Evolutionary conservation across 106 monocot genomes (phyloP).

Genomic region (Cymbidium sinense): DNA sequence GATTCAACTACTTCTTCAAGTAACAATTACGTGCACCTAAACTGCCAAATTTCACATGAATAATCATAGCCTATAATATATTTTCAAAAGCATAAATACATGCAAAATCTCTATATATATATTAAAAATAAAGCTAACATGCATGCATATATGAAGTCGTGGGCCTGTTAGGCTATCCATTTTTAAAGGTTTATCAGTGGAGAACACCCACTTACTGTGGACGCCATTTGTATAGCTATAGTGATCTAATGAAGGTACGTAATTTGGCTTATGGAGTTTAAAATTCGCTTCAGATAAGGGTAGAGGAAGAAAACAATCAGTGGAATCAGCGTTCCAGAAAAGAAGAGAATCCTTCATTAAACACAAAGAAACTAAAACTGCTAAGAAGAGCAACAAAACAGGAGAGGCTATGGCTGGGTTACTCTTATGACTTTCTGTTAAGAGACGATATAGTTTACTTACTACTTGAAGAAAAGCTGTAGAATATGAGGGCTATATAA

Average conservation of each 20-base stretch:
- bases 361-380: background rate
- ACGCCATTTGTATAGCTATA: slow-evolving; percentile 21
- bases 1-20: too few relatives aligned
- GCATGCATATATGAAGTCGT: slow-evolving; percentile 25
- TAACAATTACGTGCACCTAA: too few relatives aligned
- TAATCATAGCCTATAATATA: too few relatives aligned
- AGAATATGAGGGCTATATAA: too few relatives aligned
- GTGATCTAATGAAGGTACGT: slow-evolving; percentile 12
- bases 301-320: slow-evolving; percentile 15
- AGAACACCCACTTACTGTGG: slow-evolving; percentile 27
- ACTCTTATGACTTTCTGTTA: too few relatives aligned
- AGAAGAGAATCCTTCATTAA: background rate
- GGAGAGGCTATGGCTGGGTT: background rate
- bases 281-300: slow-evolving; percentile 15
- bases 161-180: slow-evolving; percentile 15
- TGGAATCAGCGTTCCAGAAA: slow-evolving; percentile 13
- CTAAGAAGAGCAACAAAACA: background rate
- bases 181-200: slow-evolving; percentile 23
- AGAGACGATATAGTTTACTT: background rate
- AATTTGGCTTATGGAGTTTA: slow-evolving; percentile 14
- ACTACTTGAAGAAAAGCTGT: too few relatives aligned
- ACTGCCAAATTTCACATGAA: too few relatives aligned
- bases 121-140: background rate
- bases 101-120: too few relatives aligned
- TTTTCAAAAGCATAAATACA: too few relatives aligned